These are phyloP conservation scores for Aspergillus sp. DNA, from an alignment of 2,329 filamentous ascomycete genomes.

Conservation along the genomic window DNA sequence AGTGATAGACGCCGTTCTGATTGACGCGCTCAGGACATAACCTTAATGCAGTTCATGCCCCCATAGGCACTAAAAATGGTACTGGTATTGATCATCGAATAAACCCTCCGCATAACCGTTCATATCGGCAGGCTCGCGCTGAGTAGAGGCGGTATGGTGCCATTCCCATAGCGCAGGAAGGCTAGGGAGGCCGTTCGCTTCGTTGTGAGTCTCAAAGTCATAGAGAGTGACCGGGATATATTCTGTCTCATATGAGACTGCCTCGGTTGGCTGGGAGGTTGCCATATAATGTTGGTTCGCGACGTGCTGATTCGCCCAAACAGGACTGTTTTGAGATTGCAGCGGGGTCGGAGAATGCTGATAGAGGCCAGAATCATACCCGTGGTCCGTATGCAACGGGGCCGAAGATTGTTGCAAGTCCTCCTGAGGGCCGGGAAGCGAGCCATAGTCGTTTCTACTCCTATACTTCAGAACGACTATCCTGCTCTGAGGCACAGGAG, in stretches of 20 bases:
- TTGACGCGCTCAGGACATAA: background rate
- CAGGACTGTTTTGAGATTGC: too few species aligned
- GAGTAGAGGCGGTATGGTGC: background rate
- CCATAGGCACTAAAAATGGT: background rate
- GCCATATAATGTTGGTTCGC: background rate
- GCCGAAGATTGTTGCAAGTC: background rate
- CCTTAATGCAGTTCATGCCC: background rate
- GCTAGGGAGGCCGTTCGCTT: background rate
- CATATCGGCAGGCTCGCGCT: background rate
- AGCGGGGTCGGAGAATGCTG: too few species aligned
- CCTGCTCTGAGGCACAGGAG: conserved; percentile 1
- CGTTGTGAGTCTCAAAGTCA: background rate
- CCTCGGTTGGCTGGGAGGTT: too few species aligned
- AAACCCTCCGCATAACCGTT: background rate
- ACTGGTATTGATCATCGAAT: background rate
- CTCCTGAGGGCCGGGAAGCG: background rate
- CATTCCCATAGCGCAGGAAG: background rate
- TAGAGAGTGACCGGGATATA: background rate
- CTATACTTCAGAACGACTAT: conserved; percentile 16
- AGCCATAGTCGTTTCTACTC: background rate
- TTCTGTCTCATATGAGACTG: background rate
- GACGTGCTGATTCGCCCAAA: background rate
- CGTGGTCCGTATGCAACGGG: too few species aligned
- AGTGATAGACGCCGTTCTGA: background rate
- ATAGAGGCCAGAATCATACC: too few species aligned